Base-by-base conservation (phyloP, 208 protist genomes). In the Leishmania turanica region DNA sequence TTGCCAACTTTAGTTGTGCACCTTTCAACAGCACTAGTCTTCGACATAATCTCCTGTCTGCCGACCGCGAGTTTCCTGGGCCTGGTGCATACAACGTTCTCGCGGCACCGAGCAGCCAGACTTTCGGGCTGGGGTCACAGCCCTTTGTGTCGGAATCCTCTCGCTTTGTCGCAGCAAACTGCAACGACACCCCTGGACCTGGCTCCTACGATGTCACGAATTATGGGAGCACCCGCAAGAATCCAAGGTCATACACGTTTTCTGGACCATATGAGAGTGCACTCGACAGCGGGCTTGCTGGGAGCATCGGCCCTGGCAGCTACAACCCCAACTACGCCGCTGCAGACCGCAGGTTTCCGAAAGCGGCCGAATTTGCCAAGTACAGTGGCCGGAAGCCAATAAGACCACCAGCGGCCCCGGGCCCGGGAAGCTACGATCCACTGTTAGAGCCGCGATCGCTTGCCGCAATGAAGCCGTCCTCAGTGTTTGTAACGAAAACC, bases 401-500 rank as follows among this genome's bases (percentile, higher is more conserved):
- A 45, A 78, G 53, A 3, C 68, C 60, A 8, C 88, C 84, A 19
- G 75, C 84, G 40, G 85, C 84, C 47, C 93, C 93, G 62, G 95
- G 95, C 24, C 95, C 95, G 24, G 95, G 95, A 49, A 88, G 83
- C 75, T 97, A 97, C 83, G 82, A 95, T 53, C 58, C 83, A 34
- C 47, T 47, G 42, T 79, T 75, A 34, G 24, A 83, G 64, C 75
- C 76, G 4, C 72, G 79, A 34, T 65, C 80, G 64, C 49, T 81
- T 86, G 66, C 93, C 88, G 81, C 64, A 37, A 78, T 66, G 34
- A 97, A 97, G 77, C 94, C 92, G 24, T 93, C 93, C 31, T 95
- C 89, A 40, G 92, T 93, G 88, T 97, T 97, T 86, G 88, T 88
- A 27, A 92, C 93, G 1, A 96, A 92, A 47, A 94, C 89, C 21